Conservation (phyloP, 345 rosid genomes). For the Melaleuca quinquenervia region DNA sequence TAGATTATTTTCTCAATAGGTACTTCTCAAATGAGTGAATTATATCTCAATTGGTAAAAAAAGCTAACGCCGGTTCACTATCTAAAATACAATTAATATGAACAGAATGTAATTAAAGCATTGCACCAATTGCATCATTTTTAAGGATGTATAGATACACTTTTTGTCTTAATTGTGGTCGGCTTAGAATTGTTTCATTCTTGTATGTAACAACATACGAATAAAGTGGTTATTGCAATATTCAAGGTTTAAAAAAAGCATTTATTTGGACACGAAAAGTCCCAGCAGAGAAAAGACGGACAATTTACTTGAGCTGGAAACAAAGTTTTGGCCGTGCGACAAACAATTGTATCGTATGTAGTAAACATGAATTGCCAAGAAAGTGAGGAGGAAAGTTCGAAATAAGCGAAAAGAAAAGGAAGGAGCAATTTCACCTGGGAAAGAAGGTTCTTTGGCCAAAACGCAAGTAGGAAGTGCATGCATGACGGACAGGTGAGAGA, state of each 20-base stretch:
- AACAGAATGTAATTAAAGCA: neutral
- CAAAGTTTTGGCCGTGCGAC: neutral
- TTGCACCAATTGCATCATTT: neutral
- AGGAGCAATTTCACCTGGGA: neutral
- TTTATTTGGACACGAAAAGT: neutral
- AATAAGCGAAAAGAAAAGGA: neutral
- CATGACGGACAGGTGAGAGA: neutral
- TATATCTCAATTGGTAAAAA: neutral
- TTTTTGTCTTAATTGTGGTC: neutral
- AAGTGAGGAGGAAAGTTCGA: neutral
- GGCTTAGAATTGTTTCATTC: neutral
- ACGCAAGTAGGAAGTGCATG: neutral
- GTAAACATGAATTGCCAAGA: neutral
- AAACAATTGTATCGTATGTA: neutral
- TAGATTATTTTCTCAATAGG: neutral
- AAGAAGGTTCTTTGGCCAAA: neutral
- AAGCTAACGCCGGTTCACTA: neutral
- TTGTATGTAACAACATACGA: neutral
- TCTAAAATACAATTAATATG: rapidly evolving
- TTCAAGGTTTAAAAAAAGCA: neutral
- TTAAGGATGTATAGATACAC: neutral
- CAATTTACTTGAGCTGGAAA: neutral
- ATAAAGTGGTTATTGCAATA: neutral
- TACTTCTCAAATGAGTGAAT: neutral
- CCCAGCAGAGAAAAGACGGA: neutral